Evolutionary conservation across 163 green algal genomes (phyloP), one percentile per base, ranked within the genome.

Genomic region (Scenedesmus sp.): DNA sequence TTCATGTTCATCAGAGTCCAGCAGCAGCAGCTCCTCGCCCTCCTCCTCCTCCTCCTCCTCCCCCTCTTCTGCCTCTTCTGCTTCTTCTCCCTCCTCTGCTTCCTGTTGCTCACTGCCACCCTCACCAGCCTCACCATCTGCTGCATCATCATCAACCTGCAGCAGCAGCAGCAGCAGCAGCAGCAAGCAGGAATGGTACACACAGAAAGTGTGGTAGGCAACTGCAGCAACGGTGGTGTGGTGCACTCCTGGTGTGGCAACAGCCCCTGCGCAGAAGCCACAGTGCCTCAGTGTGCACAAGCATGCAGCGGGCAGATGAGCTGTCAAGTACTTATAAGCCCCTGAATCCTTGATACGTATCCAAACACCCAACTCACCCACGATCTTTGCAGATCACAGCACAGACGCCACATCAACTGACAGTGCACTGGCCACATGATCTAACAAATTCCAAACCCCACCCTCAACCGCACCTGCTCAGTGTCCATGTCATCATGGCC

Each of bases 1-100:
- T 59, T 77, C 83, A 6, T 9, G 67, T n/a, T 59, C n/a, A 13
- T 88, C 83, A 59, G 85, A 18, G 60, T 77, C 84, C 57, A 89
- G 46, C 77, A 60, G 62, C 84, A 89, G 23, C 84, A 76, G 34
- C 2, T 86, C 54, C 9, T 8, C 12, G 26, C 81, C 81, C 54
- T 57, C 26, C 20, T 86, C 81, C 20, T 62, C 81, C 54, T 18
- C 46, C n/a, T 15, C 81, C 54, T 18, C 46, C n/a, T 15, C 81
- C 52, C 34, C 26, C 9, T 60, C n/a, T 56, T 20, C 81, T 86
- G 15, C 15, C 64, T 76, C 15, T 76, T 18, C 15, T 4, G 26
- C 76, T 18, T 55, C 76, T 60, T 23, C 77, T 9, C 13, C 70
- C 2, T 79, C 70, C 4, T 79, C 70, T 79, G 5, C 77, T 7